Base-by-base conservation (phyloP, 495 filamentous ascomycete genomes). In the Entonaema liquescens region DNA sequence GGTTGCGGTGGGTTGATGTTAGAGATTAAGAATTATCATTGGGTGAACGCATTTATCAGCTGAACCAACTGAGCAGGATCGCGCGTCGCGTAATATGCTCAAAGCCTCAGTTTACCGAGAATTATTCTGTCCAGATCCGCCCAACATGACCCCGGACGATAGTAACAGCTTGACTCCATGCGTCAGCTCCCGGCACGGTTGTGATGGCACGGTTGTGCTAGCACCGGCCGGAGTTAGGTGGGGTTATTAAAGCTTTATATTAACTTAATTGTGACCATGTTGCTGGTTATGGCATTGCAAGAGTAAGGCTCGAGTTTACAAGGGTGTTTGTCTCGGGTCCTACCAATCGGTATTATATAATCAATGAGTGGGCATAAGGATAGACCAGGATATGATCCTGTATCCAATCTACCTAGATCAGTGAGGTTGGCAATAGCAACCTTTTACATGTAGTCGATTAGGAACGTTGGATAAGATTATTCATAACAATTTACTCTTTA, bases 401-500 rank as follows among this genome's bases (percentile, higher is more conserved):
- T n/a, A n/a, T n/a, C n/a, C n/a, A n/a, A n/a, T n/a, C n/a, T n/a
- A n/a, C n/a, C n/a, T n/a, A n/a, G n/a, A n/a, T n/a, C n/a, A n/a
- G n/a, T n/a, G n/a, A n/a, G n/a, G n/a, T n/a, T n/a, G n/a, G n/a
- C n/a, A n/a, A n/a, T n/a, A n/a, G n/a, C n/a, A n/a, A n/a, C n/a
- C n/a, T n/a, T n/a, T n/a, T n/a, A n/a, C n/a, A n/a, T n/a, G n/a
- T n/a, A n/a, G n/a, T n/a, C n/a, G n/a, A n/a, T n/a, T n/a, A n/a
- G n/a, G n/a, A n/a, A n/a, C n/a, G n/a, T n/a, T n/a, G n/a, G 23
- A 36, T 28, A 50, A 65, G 36, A 49, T 60, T 52, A 29, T 67
- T 49, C 23, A 49, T 58, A 65, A 58, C 19, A 53, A 25, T 68
- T 68, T 72, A 65, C 50, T 72, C 29, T 62, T 71, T 65, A 54